A percentile compares a stretch with the other conserved stretches of the same genome.
Evolutionary conservation across 768 basidiomycete species (phyloP).

Genomic region (Trametes cinnabarina): DNA sequence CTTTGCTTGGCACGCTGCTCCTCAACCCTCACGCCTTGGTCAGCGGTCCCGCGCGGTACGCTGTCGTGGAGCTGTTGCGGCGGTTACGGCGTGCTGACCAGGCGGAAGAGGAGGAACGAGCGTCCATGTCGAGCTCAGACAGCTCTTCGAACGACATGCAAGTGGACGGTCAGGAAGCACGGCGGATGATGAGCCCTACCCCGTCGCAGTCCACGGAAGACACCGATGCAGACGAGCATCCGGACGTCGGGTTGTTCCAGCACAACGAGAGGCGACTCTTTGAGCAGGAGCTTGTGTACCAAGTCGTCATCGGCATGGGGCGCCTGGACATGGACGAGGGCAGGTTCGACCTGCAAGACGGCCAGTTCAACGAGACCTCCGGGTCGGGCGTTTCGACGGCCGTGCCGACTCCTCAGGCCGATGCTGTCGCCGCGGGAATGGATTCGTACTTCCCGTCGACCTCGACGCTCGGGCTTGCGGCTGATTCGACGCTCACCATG

Average conservation of each 20-base stretch:
- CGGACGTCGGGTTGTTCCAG: conserved; percentile 48
- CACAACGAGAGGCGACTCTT: conserved; percentile 59
- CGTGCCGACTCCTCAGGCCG: conserved; percentile 18
- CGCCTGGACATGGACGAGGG: conserved; percentile 46
- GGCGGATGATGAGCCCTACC: conserved; percentile 7
- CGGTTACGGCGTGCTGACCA: conserved; percentile 65
- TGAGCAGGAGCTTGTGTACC: conserved; percentile 77
- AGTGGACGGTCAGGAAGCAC: background rate
- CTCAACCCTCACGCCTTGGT: conserved; percentile 76
- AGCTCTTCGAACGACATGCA: background rate
- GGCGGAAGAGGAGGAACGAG: conserved; percentile 14
- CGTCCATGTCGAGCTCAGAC: background rate
- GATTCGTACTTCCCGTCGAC: conserved; percentile 18
- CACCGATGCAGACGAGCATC: conserved; percentile 33
- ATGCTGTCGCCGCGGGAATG: background rate
- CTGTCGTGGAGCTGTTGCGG: conserved; percentile 75
- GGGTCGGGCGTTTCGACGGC: conserved; percentile 14
- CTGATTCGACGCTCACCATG: background rate
- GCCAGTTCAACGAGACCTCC: background rate
- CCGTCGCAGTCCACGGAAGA: conserved; percentile 14
- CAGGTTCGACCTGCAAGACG: conserved; percentile 2
- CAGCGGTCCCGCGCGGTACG: conserved; percentile 67
- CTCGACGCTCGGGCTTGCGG: background rate
- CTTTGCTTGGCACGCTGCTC: conserved; percentile 84
- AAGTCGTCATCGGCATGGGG: conserved; percentile 89